Conservation (phyloP, 805 yeast species). For the Spathaspora arborariae region DNA sequence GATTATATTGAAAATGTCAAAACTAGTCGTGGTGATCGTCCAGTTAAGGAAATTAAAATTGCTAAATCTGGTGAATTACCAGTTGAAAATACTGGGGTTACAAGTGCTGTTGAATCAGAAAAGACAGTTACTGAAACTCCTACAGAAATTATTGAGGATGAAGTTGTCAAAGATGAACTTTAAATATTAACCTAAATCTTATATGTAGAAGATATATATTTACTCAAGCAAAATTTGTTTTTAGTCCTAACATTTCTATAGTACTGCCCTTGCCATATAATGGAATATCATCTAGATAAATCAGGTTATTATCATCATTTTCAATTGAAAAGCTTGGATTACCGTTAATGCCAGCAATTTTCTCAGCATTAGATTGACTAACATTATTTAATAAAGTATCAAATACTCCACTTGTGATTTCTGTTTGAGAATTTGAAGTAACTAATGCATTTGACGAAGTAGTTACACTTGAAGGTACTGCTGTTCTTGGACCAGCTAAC, state of each 20-base stretch:
- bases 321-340: background rate
- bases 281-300: constrained; percentile 36
- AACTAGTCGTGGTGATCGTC: constrained; percentile 65
- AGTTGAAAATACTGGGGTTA: constrained; percentile 4
- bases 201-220: background rate
- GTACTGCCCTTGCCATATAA: constrained; percentile 38
- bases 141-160: constrained; percentile 1
- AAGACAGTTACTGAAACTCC: background rate
- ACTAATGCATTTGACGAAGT: background rate
- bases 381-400: constrained; percentile 28
- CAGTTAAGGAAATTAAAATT: constrained; percentile 61
- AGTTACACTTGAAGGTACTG: background rate
- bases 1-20: constrained; percentile 67
- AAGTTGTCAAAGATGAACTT: constrained; percentile 25
- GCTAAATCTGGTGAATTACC: constrained; percentile 59
- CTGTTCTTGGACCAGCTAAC: background rate
- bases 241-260: constrained; percentile 32
- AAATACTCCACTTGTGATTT: constrained; percentile 27
- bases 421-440: constrained; percentile 12
- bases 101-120: constrained; percentile 1
- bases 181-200: constrained; percentile 6
- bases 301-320: constrained; percentile 4
- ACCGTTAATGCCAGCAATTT: constrained; percentile 7
- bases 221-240: constrained; percentile 15
- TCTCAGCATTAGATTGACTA: constrained; percentile 5